A percentile compares a stretch with the other conserved stretches of the same genome.
Evolutionary conservation across 257 asterid genomes (phyloP).

Genomic region (Lantana camara): DNA sequence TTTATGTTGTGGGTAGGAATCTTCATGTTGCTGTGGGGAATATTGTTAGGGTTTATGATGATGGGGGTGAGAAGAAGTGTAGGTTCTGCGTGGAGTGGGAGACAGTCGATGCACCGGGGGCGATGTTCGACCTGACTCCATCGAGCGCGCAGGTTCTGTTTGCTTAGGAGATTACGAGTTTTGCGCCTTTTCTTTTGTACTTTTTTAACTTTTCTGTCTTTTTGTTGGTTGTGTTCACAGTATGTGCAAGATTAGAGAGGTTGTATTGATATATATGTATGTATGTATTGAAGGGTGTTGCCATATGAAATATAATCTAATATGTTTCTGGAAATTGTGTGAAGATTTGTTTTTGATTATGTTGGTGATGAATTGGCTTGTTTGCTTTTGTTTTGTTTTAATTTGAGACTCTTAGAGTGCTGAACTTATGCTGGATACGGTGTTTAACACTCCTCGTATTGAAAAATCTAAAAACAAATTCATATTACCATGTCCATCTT

Average conservation of each 20-base stretch:
- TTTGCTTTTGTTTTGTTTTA: no score
- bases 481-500: no score
- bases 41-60: slow-evolving; percentile 30
- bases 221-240: slow-evolving; percentile 21
- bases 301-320: slow-evolving; percentile 21
- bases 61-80: slow-evolving; percentile 32
- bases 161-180: slow-evolving; percentile 72
- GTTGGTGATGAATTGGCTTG: no score
- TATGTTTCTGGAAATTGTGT: slow-evolving; percentile 10
- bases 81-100: slow-evolving; percentile 68
- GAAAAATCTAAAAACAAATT: no score
- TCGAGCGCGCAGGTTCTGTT: slow-evolving; percentile 87
- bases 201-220: not conserved
- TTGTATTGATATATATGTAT: slow-evolving; percentile 15
- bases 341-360: no score
- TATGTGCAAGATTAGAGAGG: slow-evolving; percentile 33
- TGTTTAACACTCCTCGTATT: no score
- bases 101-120: slow-evolving; percentile 76
- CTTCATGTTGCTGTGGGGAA: slow-evolving; percentile 91
- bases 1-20: slow-evolving; percentile 82
- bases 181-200: no score
- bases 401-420: no score
- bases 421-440: no score
- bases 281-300: slow-evolving; percentile 19
- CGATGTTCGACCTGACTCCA: slow-evolving; percentile 67